Evolutionary conservation across 108 stramenopile species (phyloP).

Genomic region (Pseudonitzschia delicatissima): DNA sequence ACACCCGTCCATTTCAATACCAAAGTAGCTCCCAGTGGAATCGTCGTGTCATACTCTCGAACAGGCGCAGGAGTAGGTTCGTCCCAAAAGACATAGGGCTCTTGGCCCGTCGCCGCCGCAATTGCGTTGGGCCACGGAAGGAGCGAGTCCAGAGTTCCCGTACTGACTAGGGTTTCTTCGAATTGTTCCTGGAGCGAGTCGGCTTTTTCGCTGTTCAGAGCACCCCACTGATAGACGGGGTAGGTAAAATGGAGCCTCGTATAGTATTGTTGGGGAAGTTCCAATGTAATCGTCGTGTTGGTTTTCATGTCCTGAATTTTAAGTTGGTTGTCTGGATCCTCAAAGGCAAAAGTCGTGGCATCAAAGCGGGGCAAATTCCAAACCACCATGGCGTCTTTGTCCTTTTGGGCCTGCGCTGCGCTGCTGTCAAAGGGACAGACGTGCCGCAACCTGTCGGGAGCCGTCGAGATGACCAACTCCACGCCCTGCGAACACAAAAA

Average conservation of each 20-base stretch:
- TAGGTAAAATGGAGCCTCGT: not conserved
- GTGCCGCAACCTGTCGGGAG: not conserved
- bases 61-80: not conserved
- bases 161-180: not conserved
- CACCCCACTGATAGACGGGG: constrained; percentile 9
- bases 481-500: constrained; percentile 6
- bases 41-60: not conserved
- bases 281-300: not conserved
- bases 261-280: not conserved
- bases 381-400: not conserved
- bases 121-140: not conserved
- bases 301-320: not conserved
- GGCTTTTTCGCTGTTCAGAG: too few species aligned
- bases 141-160: not conserved
- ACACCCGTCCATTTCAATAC: not conserved
- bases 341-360: not conserved
- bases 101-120: not conserved
- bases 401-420: not conserved
- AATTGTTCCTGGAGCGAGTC: not conserved
- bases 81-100: constrained; percentile 6
- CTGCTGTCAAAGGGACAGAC: not conserved
- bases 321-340: too few species aligned
- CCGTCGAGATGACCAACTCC: not conserved
- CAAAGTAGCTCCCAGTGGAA: not conserved
- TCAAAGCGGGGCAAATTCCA: not conserved